Evolutionary conservation across 345 rosid species (phyloP), one percentile per base, ranked within the genome.

Genomic region (Hypericum perforatum): DNA sequence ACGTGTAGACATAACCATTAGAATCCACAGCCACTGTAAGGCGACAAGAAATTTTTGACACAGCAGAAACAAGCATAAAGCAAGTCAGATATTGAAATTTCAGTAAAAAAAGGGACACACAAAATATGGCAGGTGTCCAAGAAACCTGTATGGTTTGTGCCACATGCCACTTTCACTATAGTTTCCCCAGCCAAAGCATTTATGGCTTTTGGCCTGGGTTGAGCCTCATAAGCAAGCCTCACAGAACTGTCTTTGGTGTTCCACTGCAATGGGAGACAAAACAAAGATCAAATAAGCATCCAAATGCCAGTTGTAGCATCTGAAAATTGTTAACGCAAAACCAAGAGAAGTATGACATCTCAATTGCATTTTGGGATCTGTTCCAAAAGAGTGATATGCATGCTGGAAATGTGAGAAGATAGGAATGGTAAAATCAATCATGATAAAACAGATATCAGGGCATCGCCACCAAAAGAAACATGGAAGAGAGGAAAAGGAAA

Each of bases 1-100:
- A 92, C 98, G 97, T 88, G 90, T 85, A 92, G 59, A 92, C 97
- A 73, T 58, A 72, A 42, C 97, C 98, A 60, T 80, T 83, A 62
- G 87, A 74, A 70, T 83, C 94, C 12, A 78, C 95, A 60, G 97
- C 95, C 78, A 92, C 96, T 88, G 82, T 42, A 71, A 52, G 49
- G 57, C 71, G 42, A 72, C 68, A 60, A 39, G 3, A 63, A 56
- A 39, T 11, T 29, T 49, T n/a, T 16, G 52, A 60, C 36, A 49
- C 41, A 52, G 69, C 10, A 58, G 32, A 46, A 9, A 68, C 7
- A 41, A 36, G 49, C 16, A 52, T 41, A 37, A 50, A 8, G 6
- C 14, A n/a, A n/a, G 48, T 29, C 44, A 32, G 10, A 36, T 6
- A 52, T 52, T 10, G 29, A 9, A 16, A 36, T 16, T 42, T 37